Conservation (phyloP, 2,329 filamentous ascomycete genomes). For the Blastomyces emzantsi region DNA sequence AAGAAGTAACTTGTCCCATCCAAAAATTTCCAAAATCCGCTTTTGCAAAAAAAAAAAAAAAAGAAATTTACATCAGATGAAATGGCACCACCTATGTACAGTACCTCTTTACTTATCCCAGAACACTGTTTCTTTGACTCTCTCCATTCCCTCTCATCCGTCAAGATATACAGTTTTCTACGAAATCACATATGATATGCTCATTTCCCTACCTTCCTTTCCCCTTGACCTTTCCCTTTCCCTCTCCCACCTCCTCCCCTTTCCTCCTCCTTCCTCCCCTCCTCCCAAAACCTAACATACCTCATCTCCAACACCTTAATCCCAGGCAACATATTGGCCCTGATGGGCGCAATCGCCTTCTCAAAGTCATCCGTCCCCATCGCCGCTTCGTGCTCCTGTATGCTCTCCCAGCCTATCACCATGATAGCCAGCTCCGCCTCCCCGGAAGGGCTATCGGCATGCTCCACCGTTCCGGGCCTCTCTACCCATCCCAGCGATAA, state of each 20-base stretch:
- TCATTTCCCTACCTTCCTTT: background rate
- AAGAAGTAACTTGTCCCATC: background rate
- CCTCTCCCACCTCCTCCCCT: background rate
- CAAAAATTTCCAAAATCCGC: background rate
- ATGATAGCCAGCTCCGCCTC: conserved; percentile 37
- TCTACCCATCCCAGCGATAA: conserved; percentile 33
- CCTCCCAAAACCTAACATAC: conserved; percentile 32
- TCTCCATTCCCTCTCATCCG: background rate
- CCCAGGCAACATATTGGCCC: conserved; percentile 31
- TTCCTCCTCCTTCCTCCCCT: background rate
- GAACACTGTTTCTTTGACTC: background rate
- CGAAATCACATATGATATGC: background rate
- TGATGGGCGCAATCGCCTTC: conserved; percentile 34
- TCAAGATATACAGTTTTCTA: background rate
- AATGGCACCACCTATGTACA: background rate
- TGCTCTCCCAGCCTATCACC: conserved; percentile 45
- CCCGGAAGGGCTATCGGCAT: conserved; percentile 32
- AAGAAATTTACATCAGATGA: background rate
- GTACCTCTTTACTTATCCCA: background rate
- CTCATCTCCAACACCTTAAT: conserved; percentile 38
- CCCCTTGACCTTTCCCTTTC: background rate
- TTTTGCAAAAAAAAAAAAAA: background rate
- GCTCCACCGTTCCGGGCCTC: conserved; percentile 25
- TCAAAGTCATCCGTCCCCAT: conserved; percentile 40
- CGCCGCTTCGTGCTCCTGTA: conserved; percentile 42